Conservation (phyloP, 1,139 yeast species). For the Entelexis sorbosivorans region DNA sequence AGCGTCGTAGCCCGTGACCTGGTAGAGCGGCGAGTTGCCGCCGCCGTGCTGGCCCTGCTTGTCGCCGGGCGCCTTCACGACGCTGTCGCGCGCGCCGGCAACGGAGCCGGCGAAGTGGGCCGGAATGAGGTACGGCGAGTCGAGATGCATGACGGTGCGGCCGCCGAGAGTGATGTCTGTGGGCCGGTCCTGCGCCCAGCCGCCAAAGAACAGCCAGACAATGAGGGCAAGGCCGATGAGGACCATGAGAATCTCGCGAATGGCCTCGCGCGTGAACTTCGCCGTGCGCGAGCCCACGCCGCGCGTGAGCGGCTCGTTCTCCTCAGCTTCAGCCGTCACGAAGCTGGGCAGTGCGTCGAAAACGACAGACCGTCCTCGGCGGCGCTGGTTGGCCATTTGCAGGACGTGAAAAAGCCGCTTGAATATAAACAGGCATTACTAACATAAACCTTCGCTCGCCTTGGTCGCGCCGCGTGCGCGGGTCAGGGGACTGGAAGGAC, state of each 20-base stretch:
- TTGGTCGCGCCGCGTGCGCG: background rate
- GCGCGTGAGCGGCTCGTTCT: constrained; percentile 6
- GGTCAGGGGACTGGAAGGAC: background rate
- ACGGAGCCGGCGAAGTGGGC: constrained; percentile 17
- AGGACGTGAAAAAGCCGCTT: constrained; percentile 1
- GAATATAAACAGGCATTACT: constrained; percentile 6
- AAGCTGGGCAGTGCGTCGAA: constrained; percentile 22
- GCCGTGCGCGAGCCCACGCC: constrained; percentile 8
- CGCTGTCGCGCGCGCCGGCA: constrained; percentile 20
- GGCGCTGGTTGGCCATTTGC: constrained; percentile 18
- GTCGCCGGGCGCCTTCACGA: constrained; percentile 26
- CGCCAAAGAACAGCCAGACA: constrained; percentile 24
- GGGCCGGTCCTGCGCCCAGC: background rate
- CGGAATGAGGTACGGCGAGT: constrained; percentile 21
- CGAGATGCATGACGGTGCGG: constrained; percentile 4
- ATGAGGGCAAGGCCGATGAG: constrained; percentile 22
- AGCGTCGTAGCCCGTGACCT: constrained; percentile 2
- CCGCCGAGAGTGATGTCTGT: constrained; percentile 11
- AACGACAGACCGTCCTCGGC: constrained; percentile 22
- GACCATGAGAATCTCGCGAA: constrained; percentile 23
- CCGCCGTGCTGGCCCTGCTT: constrained; percentile 16
- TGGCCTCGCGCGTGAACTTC: constrained; percentile 19
- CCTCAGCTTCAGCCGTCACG: constrained; percentile 19
- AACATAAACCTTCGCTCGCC: background rate
- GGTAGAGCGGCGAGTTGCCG: constrained; percentile 7